phyloP scores from a whole-genome alignment of 495 filamentous ascomycete genomes.

The Baudoinia panamericana region DNA sequence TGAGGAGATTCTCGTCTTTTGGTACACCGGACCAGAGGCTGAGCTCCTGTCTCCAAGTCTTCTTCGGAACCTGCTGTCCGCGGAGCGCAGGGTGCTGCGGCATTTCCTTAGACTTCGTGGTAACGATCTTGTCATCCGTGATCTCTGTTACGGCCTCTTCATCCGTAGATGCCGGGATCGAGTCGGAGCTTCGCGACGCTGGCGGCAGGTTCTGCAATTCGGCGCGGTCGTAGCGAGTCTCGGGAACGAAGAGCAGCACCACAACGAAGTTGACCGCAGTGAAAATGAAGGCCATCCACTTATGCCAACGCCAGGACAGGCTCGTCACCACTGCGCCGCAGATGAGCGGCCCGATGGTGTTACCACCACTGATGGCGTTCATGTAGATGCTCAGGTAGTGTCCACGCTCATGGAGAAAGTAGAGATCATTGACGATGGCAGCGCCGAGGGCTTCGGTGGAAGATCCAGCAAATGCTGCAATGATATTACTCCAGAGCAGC shows the following conservation, averaged over 20 bases:
- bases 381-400: conserved; percentile 26
- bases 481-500: conserved; percentile 26
- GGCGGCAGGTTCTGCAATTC: background rate
- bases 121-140: conserved; percentile 12
- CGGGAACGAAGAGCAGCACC: conserved; percentile 26
- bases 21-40: conserved; percentile 24
- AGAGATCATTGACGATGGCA: conserved; percentile 26
- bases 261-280: conserved; percentile 24
- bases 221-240: conserved; percentile 24
- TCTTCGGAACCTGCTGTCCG: conserved; percentile 20
- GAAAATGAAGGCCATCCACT: conserved; percentile 26
- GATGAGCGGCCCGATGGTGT: conserved; percentile 26
- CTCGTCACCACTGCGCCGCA: conserved; percentile 24
- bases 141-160: conserved; percentile 4
- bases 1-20: conserved; percentile 21
- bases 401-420: conserved; percentile 25
- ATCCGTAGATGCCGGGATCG: conserved; percentile 6
- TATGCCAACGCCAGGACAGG: conserved; percentile 27
- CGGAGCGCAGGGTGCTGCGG: background rate
- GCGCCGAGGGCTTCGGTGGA: conserved; percentile 26
- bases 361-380: conserved; percentile 25
- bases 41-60: conserved; percentile 24
- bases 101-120: conserved; percentile 1
- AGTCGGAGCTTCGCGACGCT: background rate
- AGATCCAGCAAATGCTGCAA: conserved; percentile 26